phyloP scores from a whole-genome alignment of 371 early-diverging fungal species.

The Lichtheimia corymbifera region DNA sequence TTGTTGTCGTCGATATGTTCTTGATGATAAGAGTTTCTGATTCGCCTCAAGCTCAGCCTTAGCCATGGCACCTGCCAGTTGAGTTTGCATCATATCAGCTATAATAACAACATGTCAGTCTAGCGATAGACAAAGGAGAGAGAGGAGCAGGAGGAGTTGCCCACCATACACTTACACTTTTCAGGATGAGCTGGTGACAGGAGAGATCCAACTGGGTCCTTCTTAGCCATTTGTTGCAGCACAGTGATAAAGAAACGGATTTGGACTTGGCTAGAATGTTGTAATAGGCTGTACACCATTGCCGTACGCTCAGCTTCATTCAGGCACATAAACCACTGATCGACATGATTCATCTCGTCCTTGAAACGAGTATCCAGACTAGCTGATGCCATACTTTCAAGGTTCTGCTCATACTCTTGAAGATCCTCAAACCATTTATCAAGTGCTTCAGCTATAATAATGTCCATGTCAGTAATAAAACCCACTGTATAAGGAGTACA shows the following conservation, averaged over 20 bases:
- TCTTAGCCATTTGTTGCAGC: conserved; percentile 85
- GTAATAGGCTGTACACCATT: conserved; percentile 85
- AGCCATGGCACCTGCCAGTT: conserved; percentile 60
- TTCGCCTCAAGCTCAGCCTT: conserved; percentile 67
- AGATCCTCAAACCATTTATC: conserved; percentile 92
- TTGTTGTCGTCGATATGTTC: not conserved
- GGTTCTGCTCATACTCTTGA: conserved; percentile 84
- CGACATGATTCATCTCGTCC: conserved; percentile 85
- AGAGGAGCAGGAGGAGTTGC: conserved; percentile 10
- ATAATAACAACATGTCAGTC: conserved; percentile 4
- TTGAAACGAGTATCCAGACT: conserved; percentile 68
- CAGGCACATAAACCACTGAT: conserved; percentile 92
- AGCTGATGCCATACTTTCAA: conserved; percentile 93
- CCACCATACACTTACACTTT: conserved; percentile 33
- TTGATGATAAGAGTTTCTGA: conserved; percentile 47
- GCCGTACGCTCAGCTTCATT: conserved; percentile 91
- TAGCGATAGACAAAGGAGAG: conserved; percentile 1
- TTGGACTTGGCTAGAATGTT: conserved; percentile 89
- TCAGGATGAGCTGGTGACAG: conserved; percentile 55
- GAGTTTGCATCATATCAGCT: conserved; percentile 58
- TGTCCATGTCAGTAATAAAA: conserved; percentile 53
- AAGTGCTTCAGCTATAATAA: conserved; percentile 66
- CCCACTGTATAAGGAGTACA: not conserved
- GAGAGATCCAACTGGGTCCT: conserved; percentile 60
- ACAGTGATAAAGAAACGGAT: conserved; percentile 91